A percentile compares a stretch with the other conserved stretches of the same genome.
phyloP scores from a whole-genome alignment of 2,329 filamentous ascomycete species.

The Apiospora koreana region DNA sequence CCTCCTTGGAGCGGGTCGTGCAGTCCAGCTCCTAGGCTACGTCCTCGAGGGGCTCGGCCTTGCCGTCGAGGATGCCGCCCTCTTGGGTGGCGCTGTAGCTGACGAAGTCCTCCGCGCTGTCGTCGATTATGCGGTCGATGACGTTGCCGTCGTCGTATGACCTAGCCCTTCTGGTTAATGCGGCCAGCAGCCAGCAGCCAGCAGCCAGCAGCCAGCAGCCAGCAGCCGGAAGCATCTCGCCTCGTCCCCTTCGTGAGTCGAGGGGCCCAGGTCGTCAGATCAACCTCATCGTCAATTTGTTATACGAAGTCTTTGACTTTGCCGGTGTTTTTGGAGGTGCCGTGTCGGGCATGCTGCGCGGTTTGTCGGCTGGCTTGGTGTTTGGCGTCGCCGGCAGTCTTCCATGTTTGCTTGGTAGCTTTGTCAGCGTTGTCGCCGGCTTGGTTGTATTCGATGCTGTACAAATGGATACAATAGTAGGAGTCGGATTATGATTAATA shows the following conservation, averaged over 20 bases:
- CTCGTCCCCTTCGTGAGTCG: constrained; percentile 27
- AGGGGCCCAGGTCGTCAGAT: constrained; percentile 17
- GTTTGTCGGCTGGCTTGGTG: not conserved
- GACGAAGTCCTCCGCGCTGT: constrained; percentile 28
- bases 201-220: too few relatives aligned
- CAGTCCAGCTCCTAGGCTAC: constrained; percentile 31
- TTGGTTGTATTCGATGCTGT: too few relatives aligned
- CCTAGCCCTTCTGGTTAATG: constrained; percentile 54
- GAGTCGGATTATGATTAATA: not conserved
- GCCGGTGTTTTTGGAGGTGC: constrained; percentile 11
- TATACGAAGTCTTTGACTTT: not conserved
- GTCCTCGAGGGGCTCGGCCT: constrained; percentile 34
- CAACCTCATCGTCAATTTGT: constrained; percentile 9
- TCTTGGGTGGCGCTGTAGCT: constrained; percentile 38
- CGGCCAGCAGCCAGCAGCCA: constrained; percentile 37
- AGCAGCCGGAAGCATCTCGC: constrained; percentile 38
- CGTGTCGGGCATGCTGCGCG: constrained; percentile 2
- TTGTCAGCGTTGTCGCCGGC: not conserved
- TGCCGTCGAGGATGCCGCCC: constrained; percentile 34
- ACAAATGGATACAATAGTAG: not conserved
- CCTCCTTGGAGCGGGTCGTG: constrained; percentile 28
- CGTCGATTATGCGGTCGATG: constrained; percentile 41
- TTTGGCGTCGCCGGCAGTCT: not conserved
- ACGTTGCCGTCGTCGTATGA: constrained; percentile 55
- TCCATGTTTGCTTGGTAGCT: not conserved